Evolutionary conservation across 495 filamentous ascomycete species (phyloP).

Genomic region (Endocarpon pusillum): DNA sequence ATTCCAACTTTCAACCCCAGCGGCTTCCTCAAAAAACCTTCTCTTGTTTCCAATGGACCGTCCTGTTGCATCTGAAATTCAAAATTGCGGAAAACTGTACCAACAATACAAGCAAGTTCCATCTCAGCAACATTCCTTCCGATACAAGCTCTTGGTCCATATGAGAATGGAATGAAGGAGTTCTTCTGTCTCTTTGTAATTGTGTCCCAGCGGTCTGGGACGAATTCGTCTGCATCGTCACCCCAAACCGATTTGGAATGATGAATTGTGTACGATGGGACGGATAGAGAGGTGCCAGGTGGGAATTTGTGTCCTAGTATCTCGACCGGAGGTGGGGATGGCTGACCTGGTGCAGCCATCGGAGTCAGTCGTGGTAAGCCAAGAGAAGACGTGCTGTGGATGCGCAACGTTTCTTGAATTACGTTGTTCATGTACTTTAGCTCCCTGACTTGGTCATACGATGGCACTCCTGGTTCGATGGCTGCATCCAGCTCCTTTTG

Average conservation of each 20-base stretch:
- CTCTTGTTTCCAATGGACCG: conserved; percentile 54
- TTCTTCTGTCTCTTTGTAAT: conserved; percentile 50
- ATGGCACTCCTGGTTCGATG: conserved; percentile 45
- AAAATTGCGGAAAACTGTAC: conserved; percentile 58
- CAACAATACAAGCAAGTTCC: conserved; percentile 70
- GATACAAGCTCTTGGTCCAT: conserved; percentile 68
- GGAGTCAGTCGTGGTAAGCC: conserved; percentile 76
- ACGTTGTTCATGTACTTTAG: conserved; percentile 63
- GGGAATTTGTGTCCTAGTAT: conserved; percentile 48
- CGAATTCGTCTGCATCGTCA: conserved; percentile 53
- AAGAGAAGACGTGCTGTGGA: conserved; percentile 77
- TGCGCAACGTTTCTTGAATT: conserved; percentile 78
- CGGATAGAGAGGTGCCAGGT: conserved; percentile 58
- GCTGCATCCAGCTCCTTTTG: conserved; percentile 56
- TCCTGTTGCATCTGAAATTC: conserved; percentile 55
- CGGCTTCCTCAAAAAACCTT: conserved; percentile 86
- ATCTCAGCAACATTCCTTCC: conserved; percentile 85
- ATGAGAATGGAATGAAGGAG: conserved; percentile 74
- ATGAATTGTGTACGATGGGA: conserved; percentile 80
- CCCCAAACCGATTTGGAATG: conserved; percentile 75
- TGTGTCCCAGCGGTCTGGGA: conserved; percentile 61
- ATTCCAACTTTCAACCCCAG: conserved; percentile 57
- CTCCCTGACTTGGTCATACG: conserved; percentile 53
- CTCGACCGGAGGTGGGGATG: conserved; percentile 24
- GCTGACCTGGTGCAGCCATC: conserved; percentile 20